Evolutionary conservation across 106 monocot species (phyloP).

Genomic region (Posidonia australis): DNA sequence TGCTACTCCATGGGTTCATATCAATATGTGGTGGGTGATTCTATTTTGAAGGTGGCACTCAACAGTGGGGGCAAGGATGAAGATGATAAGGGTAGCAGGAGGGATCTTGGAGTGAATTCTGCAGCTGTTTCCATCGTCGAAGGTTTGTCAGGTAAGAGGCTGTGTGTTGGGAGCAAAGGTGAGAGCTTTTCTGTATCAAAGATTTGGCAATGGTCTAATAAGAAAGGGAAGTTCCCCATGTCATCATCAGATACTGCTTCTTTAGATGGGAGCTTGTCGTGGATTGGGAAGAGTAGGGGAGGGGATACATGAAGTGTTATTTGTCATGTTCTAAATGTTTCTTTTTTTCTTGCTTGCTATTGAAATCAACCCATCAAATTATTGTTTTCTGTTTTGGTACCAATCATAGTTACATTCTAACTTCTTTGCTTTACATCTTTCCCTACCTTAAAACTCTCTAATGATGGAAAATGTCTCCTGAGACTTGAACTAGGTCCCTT

Average conservation of each 20-base stretch:
- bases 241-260: slow-evolving; percentile 20
- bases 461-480: too few relatives aligned
- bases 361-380: too few relatives aligned
- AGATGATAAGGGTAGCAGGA: slow-evolving; percentile 1
- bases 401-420: too few relatives aligned
- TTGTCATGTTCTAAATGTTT: background rate
- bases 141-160: slow-evolving; percentile 34
- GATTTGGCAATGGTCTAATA: slow-evolving; percentile 71
- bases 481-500: too few relatives aligned
- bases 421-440: too few relatives aligned
- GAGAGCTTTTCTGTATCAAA: slow-evolving; percentile 86
- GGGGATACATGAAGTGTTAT: slow-evolving; percentile 34
- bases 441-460: too few relatives aligned
- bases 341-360: background rate
- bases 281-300: slow-evolving; percentile 22
- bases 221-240: slow-evolving; percentile 52
- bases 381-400: too few relatives aligned
- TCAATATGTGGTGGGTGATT: slow-evolving; percentile 69
- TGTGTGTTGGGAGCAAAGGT: slow-evolving; percentile 51
- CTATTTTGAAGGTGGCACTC: slow-evolving; percentile 50
- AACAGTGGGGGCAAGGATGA: slow-evolving; percentile 16
- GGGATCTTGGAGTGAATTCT: slow-evolving; percentile 9
- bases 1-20: slow-evolving; percentile 93
- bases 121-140: background rate
- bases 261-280: slow-evolving; percentile 33